Evolutionary conservation across 768 basidiomycete genomes (phyloP).

Genomic region (Nidularia sp.): DNA sequence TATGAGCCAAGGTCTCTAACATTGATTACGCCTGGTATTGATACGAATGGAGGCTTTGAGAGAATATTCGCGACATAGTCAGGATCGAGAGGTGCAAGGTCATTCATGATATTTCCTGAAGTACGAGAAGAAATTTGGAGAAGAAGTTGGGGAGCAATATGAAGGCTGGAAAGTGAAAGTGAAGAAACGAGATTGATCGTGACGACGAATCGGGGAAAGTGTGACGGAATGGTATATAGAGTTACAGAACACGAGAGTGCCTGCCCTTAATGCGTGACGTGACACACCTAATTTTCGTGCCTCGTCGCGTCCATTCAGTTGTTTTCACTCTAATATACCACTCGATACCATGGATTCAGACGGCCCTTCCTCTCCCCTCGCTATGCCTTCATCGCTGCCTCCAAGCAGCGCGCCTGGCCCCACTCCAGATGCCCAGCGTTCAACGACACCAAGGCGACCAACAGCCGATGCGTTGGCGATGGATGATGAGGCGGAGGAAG

Average conservation of each 20-base stretch:
- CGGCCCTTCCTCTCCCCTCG: conserved; percentile 54
- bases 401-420: conserved; percentile 44
- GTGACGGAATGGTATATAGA: conserved; percentile 3
- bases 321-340: conserved; percentile 2
- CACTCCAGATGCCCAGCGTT: conserved; percentile 19
- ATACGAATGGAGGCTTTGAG: conserved; percentile 67
- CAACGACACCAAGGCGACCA: conserved; percentile 33
- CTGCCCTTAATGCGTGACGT: conserved; percentile 29
- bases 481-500: conserved; percentile 49
- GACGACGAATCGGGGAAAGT: neutral
- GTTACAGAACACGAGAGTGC: conserved; percentile 30
- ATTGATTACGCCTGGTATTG: conserved; percentile 72
- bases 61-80: conserved; percentile 58
- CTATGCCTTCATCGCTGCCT: conserved; percentile 46
- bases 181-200: neutral
- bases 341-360: conserved; percentile 48
- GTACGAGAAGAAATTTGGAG: neutral
- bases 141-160: conserved; percentile 4
- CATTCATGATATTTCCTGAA: conserved; percentile 27
- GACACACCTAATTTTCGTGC: conserved; percentile 20
- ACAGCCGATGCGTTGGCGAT: conserved; percentile 50
- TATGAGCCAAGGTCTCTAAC: conserved; percentile 70
- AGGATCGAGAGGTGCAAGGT: conserved; percentile 64
- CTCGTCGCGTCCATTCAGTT: conserved; percentile 26
- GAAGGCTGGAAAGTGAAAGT: neutral